Evolutionary conservation across 495 filamentous ascomycete species (phyloP).

Genomic region (Neurospora discreta): DNA sequence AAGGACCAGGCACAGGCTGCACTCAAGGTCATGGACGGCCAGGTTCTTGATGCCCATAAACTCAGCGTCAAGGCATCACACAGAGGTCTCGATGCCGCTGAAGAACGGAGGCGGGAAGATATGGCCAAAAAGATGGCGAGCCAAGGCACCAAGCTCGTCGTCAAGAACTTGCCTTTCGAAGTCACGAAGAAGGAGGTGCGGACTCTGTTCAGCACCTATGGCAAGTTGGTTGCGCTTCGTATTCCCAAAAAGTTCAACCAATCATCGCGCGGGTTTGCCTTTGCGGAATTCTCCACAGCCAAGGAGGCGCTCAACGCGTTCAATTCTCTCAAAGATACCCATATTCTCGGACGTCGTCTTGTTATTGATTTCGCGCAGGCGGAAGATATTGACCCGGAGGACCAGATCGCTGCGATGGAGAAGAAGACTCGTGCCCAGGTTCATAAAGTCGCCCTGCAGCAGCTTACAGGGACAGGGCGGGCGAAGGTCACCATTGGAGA

Average conservation of each 20-base stretch:
- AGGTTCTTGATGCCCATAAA: constrained; percentile 74
- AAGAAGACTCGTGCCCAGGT: constrained; percentile 82
- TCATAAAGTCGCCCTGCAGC: constrained; percentile 78
- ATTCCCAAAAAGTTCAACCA: constrained; percentile 91
- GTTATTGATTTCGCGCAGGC: constrained; percentile 82
- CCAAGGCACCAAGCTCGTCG: constrained; percentile 80
- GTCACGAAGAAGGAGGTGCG: constrained; percentile 84
- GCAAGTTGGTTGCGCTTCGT: constrained; percentile 81
- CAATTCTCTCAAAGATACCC: constrained; percentile 80
- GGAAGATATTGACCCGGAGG: constrained; percentile 82
- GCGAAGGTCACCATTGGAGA: constrained; percentile 80
- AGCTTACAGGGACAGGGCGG: constrained; percentile 68
- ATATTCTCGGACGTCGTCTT: constrained; percentile 78
- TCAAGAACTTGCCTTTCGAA: constrained; percentile 98
- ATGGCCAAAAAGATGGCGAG: constrained; percentile 61
- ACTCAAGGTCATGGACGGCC: constrained; percentile 72
- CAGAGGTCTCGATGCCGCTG: constrained; percentile 73
- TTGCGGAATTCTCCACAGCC: constrained; percentile 88
- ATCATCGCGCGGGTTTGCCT: constrained; percentile 82
- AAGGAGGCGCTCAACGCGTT: constrained; percentile 91
- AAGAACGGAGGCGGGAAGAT: constrained; percentile 72
- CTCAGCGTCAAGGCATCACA: constrained; percentile 75
- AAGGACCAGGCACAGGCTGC: constrained; percentile 70
- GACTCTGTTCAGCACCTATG: constrained; percentile 75
- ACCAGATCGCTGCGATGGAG: constrained; percentile 91